A percentile compares a stretch with the other conserved stretches of the same genome.
These are phyloP conservation scores for Amoeboaphelidium protococcarum DNA, from an alignment of 371 early-diverging fungal species.

Conservation along the genomic window DNA sequence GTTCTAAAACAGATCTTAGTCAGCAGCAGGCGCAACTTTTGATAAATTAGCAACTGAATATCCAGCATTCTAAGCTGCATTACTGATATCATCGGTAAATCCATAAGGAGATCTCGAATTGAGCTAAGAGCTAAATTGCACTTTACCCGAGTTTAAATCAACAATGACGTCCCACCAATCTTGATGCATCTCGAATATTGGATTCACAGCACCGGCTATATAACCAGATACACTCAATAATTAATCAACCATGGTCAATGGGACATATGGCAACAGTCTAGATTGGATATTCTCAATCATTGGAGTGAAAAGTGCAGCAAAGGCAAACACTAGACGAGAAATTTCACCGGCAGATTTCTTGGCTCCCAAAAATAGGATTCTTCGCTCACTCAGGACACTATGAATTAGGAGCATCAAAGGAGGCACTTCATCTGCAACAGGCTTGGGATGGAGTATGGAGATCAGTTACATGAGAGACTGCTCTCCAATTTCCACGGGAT, in stretches of 20 bases:
- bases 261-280: conserved; percentile 70
- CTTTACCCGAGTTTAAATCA: conserved; percentile 68
- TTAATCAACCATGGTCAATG: conserved; percentile 53
- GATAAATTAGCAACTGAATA: too few species aligned
- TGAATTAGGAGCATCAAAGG: conserved; percentile 38
- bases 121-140: conserved; percentile 41
- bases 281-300: conserved; percentile 59
- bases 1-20: too few species aligned
- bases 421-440: conserved; percentile 3
- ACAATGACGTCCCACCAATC: conserved; percentile 87
- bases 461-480: conserved; percentile 49
- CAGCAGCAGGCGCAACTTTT: too few species aligned
- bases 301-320: conserved; percentile 64
- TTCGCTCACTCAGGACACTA: conserved; percentile 61
- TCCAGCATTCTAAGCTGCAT: neutral
- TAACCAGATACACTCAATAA: conserved; percentile 63
- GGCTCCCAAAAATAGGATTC: conserved; percentile 78
- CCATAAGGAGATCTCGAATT: neutral
- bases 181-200: conserved; percentile 65
- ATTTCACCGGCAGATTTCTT: conserved; percentile 71
- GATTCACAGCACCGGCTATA: conserved; percentile 88
- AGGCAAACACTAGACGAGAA: conserved; percentile 70
- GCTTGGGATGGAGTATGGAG: conserved; percentile 23
- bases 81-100: too few species aligned
- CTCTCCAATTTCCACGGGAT: conserved; percentile 76